Conservation (phyloP, 208 protist genomes). For the Acanthamoeba lenticulata region DNA sequence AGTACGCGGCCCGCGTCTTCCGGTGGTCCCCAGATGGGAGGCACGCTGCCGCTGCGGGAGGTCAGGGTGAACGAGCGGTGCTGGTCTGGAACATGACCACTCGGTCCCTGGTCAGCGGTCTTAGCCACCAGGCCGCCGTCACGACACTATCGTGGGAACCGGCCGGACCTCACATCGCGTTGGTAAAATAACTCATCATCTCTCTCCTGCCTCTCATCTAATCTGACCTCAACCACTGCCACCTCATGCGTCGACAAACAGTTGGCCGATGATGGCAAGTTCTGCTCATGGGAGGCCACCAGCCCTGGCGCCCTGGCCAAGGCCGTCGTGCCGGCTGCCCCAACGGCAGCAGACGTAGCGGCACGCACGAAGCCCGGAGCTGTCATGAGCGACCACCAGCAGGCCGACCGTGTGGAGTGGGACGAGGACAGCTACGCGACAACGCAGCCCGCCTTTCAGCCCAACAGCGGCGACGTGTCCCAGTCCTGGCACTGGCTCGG, state of each 20-base stretch:
- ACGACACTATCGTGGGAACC: background rate
- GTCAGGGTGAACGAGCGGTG: background rate
- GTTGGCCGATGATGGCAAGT: background rate
- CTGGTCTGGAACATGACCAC: background rate
- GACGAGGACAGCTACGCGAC: background rate
- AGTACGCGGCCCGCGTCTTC: background rate
- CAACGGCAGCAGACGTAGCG: background rate
- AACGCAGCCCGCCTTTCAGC: slow-evolving; percentile 17
- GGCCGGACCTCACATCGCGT: background rate
- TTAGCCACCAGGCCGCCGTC: background rate
- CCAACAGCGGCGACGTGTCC: slow-evolving; percentile 15
- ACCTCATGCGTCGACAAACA: background rate
- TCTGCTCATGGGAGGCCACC: background rate
- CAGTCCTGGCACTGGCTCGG: background rate
- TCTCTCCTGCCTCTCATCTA: no score
- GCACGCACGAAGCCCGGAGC: background rate
- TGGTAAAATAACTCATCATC: no score
- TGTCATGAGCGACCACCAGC: background rate
- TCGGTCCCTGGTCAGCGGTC: background rate
- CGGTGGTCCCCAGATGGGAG: background rate
- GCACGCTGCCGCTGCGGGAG: background rate
- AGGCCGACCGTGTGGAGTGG: background rate
- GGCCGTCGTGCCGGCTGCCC: background rate
- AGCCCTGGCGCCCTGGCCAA: background rate
- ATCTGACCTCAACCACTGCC: background rate